These are phyloP conservation scores for Penicillium glabrum DNA, from an alignment of 2,329 filamentous ascomycete genomes.

Conservation along the genomic window DNA sequence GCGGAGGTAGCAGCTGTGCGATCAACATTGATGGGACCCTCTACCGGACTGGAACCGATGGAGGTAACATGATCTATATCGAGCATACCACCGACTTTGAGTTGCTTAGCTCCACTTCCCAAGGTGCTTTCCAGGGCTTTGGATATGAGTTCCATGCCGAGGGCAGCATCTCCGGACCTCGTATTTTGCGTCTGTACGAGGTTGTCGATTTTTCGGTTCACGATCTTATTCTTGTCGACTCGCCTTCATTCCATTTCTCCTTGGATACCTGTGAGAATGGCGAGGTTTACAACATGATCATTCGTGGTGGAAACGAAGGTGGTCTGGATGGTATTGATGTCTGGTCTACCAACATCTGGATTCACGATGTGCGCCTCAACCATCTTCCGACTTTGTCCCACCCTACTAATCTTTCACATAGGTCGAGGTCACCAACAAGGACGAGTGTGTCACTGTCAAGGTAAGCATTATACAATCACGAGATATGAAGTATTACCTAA, in stretches of 20 bases:
- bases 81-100: slow-evolving; percentile 54
- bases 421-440: slow-evolving; percentile 62
- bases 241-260: slow-evolving; percentile 52
- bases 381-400: background rate
- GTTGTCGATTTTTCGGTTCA: slow-evolving; percentile 51
- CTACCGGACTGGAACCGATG: slow-evolving; percentile 51
- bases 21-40: slow-evolving; percentile 56
- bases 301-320: slow-evolving; percentile 53
- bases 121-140: slow-evolving; percentile 54
- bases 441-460: slow-evolving; percentile 62
- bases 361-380: slow-evolving; percentile 50
- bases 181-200: slow-evolving; percentile 48
- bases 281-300: slow-evolving; percentile 57
- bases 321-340: slow-evolving; percentile 60
- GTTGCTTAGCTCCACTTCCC: slow-evolving; percentile 53
- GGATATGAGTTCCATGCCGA: slow-evolving; percentile 51
- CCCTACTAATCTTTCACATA: slow-evolving; percentile 8
- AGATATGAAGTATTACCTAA: background rate
- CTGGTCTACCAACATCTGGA: slow-evolving; percentile 55
- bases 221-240: slow-evolving; percentile 51
- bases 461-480: slow-evolving; percentile 14
- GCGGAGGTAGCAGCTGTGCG: slow-evolving; percentile 49
- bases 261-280: slow-evolving; percentile 53
- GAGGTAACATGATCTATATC: slow-evolving; percentile 56
- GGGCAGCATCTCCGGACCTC: slow-evolving; percentile 42